A percentile compares a stretch with the other conserved stretches of the same genome.
These are phyloP conservation scores for Baudoinia panamericana DNA, from an alignment of 495 filamentous ascomycete genomes.

Conservation along the genomic window DNA sequence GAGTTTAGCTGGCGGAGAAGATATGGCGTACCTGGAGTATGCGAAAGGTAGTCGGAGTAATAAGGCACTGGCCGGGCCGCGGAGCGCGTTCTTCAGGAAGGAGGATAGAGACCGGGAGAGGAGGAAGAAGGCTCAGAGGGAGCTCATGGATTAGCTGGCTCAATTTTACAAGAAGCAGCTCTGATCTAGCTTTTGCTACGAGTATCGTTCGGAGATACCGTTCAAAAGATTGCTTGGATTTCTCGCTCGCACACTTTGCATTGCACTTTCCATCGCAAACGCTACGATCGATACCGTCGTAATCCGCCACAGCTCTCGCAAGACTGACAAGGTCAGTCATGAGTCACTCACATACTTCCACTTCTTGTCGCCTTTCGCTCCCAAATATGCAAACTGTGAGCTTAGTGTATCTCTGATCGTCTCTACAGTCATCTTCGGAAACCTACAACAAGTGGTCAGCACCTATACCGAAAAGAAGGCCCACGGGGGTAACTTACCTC, in stretches of 20 bases:
- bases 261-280: no score
- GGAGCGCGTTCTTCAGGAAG: slow-evolving; percentile 67
- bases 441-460: slow-evolving; percentile 24
- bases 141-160: slow-evolving; percentile 9
- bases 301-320: no score
- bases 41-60: slow-evolving; percentile 49
- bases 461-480: neutral
- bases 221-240: no score
- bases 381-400: slow-evolving; percentile 52
- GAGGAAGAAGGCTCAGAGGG: slow-evolving; percentile 34
- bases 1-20: slow-evolving; percentile 76
- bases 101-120: slow-evolving; percentile 59
- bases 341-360: slow-evolving; percentile 35
- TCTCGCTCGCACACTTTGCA: no score
- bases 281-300: no score
- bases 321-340: slow-evolving; percentile 8
- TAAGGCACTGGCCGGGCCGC: slow-evolving; percentile 60
- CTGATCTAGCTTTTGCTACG: no score
- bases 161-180: no score
- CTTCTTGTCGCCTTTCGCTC: slow-evolving; percentile 49
- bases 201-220: no score
- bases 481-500: slow-evolving; percentile 34
- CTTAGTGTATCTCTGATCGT: slow-evolving; percentile 61
- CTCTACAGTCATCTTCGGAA: slow-evolving; percentile 58
- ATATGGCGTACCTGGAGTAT: slow-evolving; percentile 93